Conservation (phyloP, 2,329 filamentous ascomycete species). For the Parascedosporium putredinis region DNA sequence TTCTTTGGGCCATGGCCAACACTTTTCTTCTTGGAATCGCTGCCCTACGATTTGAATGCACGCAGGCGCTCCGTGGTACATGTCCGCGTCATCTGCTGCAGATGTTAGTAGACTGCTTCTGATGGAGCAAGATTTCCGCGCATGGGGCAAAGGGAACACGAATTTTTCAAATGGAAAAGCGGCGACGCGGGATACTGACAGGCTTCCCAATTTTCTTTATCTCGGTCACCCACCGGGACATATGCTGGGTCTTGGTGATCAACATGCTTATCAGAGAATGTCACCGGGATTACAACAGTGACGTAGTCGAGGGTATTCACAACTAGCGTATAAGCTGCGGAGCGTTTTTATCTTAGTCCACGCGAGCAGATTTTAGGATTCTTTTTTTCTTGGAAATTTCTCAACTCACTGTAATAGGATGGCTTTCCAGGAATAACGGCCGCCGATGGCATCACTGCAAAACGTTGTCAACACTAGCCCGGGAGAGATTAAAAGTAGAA, state of each 20-base stretch:
- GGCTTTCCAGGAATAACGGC: conserved; percentile 6
- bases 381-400: not conserved
- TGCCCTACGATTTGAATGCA: conserved; percentile 4
- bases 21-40: conserved; percentile 4
- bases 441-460: conserved; percentile 4
- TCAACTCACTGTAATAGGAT: not conserved
- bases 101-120: not conserved
- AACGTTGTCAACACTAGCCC: not conserved
- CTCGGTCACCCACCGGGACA: not conserved
- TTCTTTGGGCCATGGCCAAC: conserved; percentile 1
- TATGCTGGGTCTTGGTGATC: not conserved
- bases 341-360: too few species aligned
- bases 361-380: not conserved
- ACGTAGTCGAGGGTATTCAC: conserved; percentile 6
- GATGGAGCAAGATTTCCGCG: not conserved
- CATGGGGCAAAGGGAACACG: not conserved
- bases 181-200: conserved; percentile 5
- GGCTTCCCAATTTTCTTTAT: conserved; percentile 5
- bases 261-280: not conserved
- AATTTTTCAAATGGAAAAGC: too few species aligned
- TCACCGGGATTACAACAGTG: conserved; percentile 6
- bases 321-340: not conserved
- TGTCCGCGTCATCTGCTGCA: conserved; percentile 1
- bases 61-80: conserved; percentile 4
- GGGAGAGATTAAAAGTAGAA: not conserved